A percentile compares a stretch with the other conserved stretches of the same genome.
Evolutionary conservation across 1,284 basidiomycete species (phyloP).

Genomic region (Trichosporon ovoides): DNA sequence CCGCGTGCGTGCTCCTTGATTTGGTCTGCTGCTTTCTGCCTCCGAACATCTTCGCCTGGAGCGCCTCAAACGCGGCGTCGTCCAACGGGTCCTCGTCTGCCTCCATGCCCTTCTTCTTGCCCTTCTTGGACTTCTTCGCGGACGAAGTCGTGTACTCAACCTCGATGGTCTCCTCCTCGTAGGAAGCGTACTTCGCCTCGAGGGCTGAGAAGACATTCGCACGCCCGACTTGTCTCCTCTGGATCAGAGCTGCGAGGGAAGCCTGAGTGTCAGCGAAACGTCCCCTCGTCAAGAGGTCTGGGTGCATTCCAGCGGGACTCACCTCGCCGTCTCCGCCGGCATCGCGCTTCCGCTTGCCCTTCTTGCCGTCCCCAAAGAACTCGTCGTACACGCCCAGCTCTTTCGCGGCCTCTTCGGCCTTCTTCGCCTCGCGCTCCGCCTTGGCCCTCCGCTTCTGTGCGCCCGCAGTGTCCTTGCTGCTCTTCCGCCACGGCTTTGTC

Average conservation of each 20-base stretch:
- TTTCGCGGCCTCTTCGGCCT: constrained; percentile 78
- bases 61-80: constrained; percentile 41
- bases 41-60: constrained; percentile 41
- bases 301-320: too few species aligned
- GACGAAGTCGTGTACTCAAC: background rate
- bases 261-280: constrained; percentile 47
- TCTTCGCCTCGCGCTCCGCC: constrained; percentile 69
- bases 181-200: constrained; percentile 66
- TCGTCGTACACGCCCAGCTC: constrained; percentile 92
- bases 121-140: constrained; percentile 23
- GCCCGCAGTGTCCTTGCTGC: constrained; percentile 68
- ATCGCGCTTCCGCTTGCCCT: constrained; percentile 60
- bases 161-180: constrained; percentile 31
- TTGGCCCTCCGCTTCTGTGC: constrained; percentile 66
- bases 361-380: constrained; percentile 78
- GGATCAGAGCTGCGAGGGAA: constrained; percentile 72
- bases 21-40: constrained; percentile 23
- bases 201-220: constrained; percentile 69
- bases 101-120: constrained; percentile 20
- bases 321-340: constrained; percentile 22
- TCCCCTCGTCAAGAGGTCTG: too few species aligned
- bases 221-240: constrained; percentile 64
- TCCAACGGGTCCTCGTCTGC: constrained; percentile 18
- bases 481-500: constrained; percentile 61
- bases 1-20: constrained; percentile 15